These are phyloP conservation scores for Gomphus bonarii DNA, from an alignment of 1,284 basidiomycete species.

Conservation along the genomic window DNA sequence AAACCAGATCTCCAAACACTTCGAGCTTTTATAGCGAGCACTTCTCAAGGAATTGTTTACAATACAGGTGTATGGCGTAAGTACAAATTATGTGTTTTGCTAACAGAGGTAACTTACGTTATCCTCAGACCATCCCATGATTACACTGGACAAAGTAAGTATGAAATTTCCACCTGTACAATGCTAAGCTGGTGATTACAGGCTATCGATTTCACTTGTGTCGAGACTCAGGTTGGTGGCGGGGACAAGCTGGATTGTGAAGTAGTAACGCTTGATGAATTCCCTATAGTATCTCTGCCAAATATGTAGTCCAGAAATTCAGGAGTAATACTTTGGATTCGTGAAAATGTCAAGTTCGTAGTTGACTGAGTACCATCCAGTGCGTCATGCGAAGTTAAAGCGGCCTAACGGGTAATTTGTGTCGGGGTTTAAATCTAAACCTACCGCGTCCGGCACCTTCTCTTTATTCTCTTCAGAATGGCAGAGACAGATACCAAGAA, in stretches of 20 bases:
- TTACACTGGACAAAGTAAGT: slow-evolving; percentile 61
- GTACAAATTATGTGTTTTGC: slow-evolving; percentile 22
- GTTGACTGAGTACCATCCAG: not conserved
- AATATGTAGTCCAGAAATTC: not conserved
- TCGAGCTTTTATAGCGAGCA: slow-evolving; percentile 71
- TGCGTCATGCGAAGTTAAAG: not conserved
- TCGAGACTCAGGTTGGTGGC: slow-evolving; percentile 78
- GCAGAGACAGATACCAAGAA: slow-evolving; percentile 9
- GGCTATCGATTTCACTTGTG: slow-evolving; percentile 70
- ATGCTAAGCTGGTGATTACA: slow-evolving; percentile 20
- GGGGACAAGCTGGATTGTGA: slow-evolving; percentile 69
- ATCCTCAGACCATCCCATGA: slow-evolving; percentile 70
- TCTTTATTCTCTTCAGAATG: not conserved
- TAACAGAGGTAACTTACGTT: not conserved
- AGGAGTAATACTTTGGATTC: not conserved
- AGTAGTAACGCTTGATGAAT: slow-evolving; percentile 45
- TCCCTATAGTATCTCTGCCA: not conserved
- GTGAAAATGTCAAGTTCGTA: not conserved
- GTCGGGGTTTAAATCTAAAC: not conserved
- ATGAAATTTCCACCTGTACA: not conserved
- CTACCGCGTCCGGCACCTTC: slow-evolving; percentile 1
- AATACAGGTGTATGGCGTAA: slow-evolving; percentile 79
- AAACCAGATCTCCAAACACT: slow-evolving; percentile 65
- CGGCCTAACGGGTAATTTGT: too few species aligned
- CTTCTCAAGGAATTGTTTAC: slow-evolving; percentile 79